Conservation (phyloP, 805 yeast species). For the Lipomyces orientalis region DNA sequence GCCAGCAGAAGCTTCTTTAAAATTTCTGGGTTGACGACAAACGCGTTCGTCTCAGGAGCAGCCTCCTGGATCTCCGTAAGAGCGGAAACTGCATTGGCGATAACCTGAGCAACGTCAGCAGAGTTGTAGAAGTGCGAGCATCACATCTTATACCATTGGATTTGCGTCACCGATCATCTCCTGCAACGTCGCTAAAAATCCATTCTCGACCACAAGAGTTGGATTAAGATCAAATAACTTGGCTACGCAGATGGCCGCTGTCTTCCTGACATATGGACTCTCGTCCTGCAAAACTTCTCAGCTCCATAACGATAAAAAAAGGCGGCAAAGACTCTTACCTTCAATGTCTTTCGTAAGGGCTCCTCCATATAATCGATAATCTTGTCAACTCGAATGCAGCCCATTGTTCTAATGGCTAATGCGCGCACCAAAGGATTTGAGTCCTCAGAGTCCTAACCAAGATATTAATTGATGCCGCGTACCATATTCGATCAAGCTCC, state of each 20-base stretch:
- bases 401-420: constrained; percentile 97
- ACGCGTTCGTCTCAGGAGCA: constrained; percentile 59
- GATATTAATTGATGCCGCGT: background rate
- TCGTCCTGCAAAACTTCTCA: constrained; percentile 60
- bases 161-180: constrained; percentile 80
- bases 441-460: constrained; percentile 76
- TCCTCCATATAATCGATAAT: constrained; percentile 94
- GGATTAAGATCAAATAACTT: constrained; percentile 87
- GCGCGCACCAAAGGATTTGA: constrained; percentile 96
- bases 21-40: constrained; percentile 50
- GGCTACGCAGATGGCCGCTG: constrained; percentile 97
- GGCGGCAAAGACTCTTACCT: constrained; percentile 32
- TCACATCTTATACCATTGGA: constrained; percentile 71
- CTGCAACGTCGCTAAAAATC: constrained; percentile 73
- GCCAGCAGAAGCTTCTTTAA: constrained; percentile 73
- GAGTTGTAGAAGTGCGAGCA: background rate
- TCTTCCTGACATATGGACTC: constrained; percentile 95
- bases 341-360: constrained; percentile 81
- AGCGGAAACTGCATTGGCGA: constrained; percentile 90
- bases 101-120: constrained; percentile 48
- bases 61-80: constrained; percentile 79
- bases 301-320: background rate
- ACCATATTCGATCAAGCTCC: constrained; percentile 4
- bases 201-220: constrained; percentile 81
- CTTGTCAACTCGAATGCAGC: constrained; percentile 93